These are phyloP conservation scores for Fusarium redolens DNA, from an alignment of 2,329 filamentous ascomycete species.

Conservation along the genomic window DNA sequence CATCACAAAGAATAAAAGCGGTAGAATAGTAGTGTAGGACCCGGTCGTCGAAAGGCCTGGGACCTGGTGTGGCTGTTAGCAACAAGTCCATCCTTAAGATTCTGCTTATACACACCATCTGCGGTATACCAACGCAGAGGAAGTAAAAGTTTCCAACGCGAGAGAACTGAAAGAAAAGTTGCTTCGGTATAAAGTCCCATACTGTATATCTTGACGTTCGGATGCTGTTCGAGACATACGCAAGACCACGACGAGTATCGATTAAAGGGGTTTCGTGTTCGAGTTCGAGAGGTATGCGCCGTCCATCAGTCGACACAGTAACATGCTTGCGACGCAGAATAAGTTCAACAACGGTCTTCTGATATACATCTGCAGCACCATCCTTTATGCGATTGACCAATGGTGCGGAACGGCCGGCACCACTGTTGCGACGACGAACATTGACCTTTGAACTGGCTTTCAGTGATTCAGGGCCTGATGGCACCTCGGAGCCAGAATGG, in stretches of 20 bases:
- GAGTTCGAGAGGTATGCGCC: slow-evolving; percentile 58
- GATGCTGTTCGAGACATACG: slow-evolving; percentile 72
- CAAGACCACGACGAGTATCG: slow-evolving; percentile 61
- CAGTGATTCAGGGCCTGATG: slow-evolving; percentile 14
- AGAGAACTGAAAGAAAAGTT: slow-evolving; percentile 86
- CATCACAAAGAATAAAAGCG: slow-evolving; percentile 79
- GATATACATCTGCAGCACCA: slow-evolving; percentile 47
- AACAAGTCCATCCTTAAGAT: neutral
- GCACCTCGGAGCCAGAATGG: slow-evolving; percentile 21
- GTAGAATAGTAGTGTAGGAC: slow-evolving; percentile 78
- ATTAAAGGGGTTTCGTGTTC: slow-evolving; percentile 55
- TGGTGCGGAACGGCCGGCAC: slow-evolving; percentile 16
- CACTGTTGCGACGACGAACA: slow-evolving; percentile 20
- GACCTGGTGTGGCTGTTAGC: slow-evolving; percentile 52
- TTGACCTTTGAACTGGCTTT: slow-evolving; percentile 19
- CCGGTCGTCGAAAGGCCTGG: slow-evolving; percentile 82
- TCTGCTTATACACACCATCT: slow-evolving; percentile 63
- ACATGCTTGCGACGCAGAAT: slow-evolving; percentile 75
- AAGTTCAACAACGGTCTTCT: slow-evolving; percentile 56
- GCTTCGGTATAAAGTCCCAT: slow-evolving; percentile 87
- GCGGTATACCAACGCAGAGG: slow-evolving; percentile 83
- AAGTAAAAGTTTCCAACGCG: slow-evolving; percentile 91
- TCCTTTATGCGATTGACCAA: slow-evolving; percentile 38
- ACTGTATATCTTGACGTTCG: slow-evolving; percentile 85
- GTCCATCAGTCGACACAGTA: slow-evolving; percentile 77